phyloP scores from a whole-genome alignment of 805 yeast species.

The Kazachstania africana region DNA sequence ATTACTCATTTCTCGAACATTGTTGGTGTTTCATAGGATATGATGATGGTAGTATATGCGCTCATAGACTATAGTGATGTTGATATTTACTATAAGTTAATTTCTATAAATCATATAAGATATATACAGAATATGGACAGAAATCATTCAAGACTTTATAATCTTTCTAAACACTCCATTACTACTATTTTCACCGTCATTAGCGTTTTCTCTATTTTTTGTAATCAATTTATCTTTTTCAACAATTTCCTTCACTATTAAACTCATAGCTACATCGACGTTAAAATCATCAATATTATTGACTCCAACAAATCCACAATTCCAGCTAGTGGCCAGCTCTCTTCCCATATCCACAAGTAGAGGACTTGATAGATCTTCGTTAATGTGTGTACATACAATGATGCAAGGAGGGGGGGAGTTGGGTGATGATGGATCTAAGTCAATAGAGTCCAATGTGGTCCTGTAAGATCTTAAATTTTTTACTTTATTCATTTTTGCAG shows the following conservation, averaged over 20 bases:
- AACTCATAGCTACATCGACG: conserved; percentile 45
- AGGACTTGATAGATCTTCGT: conserved; percentile 50
- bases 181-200: conserved; percentile 1
- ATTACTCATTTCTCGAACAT: conserved; percentile 4
- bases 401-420: conserved; percentile 52
- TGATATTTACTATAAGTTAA: no score
- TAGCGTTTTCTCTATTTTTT: conserved; percentile 1
- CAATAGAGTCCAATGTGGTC: conserved; percentile 22
- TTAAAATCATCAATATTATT: conserved; percentile 40
- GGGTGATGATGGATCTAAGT: conserved; percentile 28
- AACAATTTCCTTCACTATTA: conserved; percentile 47
- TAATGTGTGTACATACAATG: conserved; percentile 52
- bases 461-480: conserved; percentile 23
- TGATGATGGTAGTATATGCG: conserved; percentile 21
- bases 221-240: conserved; percentile 30
- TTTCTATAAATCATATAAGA: no score
- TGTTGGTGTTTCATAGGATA: conserved; percentile 25
- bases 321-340: conserved; percentile 48
- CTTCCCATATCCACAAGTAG: conserved; percentile 45
- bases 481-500: conserved; percentile 22
- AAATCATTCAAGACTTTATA: conserved; percentile 3
- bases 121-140: no score
- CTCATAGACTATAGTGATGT: conserved; percentile 6
- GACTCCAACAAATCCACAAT: conserved; percentile 51
- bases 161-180: conserved; percentile 4